Conservation (phyloP, 2,329 filamentous ascomycete species). For the Alternaria brassicae region DNA sequence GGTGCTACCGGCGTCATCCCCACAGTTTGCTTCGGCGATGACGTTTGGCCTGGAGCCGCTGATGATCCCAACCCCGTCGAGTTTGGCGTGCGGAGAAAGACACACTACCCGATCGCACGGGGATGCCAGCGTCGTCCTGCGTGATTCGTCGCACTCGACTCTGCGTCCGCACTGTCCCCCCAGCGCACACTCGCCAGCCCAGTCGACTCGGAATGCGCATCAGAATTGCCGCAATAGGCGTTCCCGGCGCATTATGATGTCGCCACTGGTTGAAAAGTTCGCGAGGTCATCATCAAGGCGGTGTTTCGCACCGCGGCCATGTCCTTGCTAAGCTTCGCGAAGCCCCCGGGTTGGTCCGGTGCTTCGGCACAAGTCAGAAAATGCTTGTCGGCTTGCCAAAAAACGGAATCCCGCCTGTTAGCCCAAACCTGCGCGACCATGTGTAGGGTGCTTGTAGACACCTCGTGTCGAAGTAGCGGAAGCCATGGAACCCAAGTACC, state of each 20-base stretch:
- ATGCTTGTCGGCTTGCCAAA: conserved; percentile 17
- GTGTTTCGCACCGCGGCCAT: background rate
- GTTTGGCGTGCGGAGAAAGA: conserved; percentile 25
- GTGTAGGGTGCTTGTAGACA: background rate
- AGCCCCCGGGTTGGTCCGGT: conserved; percentile 11
- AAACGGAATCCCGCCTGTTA: conserved; percentile 9
- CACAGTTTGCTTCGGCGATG: conserved; percentile 18
- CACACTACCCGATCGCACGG: conserved; percentile 11
- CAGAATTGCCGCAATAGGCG: conserved; percentile 8
- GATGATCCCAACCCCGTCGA: conserved; percentile 19
- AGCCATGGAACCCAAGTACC: background rate
- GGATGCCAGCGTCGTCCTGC: background rate
- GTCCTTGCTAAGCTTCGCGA: conserved; percentile 4
- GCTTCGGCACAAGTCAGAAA: conserved; percentile 5
- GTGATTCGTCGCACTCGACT: conserved; percentile 4
- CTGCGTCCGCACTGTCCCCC: background rate
- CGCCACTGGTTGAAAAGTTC: background rate
- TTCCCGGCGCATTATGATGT: conserved; percentile 13
- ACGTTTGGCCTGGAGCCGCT: conserved; percentile 25
- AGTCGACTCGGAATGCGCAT: background rate
- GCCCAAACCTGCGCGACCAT: too few species aligned
- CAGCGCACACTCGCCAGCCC: background rate
- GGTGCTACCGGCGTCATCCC: conserved; percentile 16
- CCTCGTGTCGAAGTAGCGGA: conserved; percentile 3
- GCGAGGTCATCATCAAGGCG: conserved; percentile 3